Conservation (phyloP, 2,329 filamentous ascomycete genomes). For the Aureobasidium mangrovei region DNA sequence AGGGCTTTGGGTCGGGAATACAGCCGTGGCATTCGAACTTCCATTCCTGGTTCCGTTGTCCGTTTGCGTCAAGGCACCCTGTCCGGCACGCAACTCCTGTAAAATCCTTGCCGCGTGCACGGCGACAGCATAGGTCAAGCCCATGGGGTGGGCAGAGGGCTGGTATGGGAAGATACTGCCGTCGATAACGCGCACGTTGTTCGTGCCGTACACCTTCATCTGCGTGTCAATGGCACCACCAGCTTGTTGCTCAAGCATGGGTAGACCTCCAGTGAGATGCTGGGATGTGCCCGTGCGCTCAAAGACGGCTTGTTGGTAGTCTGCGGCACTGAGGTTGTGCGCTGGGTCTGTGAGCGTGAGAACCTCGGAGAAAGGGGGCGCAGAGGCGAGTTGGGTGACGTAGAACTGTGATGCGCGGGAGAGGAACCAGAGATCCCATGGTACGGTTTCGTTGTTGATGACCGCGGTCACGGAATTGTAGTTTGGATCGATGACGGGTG, state of each 20-base stretch:
- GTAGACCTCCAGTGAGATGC: constrained; percentile 7
- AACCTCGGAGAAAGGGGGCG: not conserved
- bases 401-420: constrained; percentile 4
- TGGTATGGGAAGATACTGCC: constrained; percentile 28
- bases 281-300: constrained; percentile 8
- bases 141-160: constrained; percentile 27
- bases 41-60: not conserved
- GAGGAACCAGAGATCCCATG: constrained; percentile 4
- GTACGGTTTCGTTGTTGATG: not conserved
- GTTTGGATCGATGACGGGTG: constrained; percentile 25
- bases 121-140: constrained; percentile 2
- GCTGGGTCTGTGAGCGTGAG: not conserved
- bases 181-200: constrained; percentile 29
- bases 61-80: not conserved
- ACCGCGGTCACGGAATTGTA: constrained; percentile 1
- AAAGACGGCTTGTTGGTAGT: not conserved
- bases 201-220: constrained; percentile 26
- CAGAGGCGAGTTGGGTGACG: not conserved
- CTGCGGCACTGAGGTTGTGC: not conserved
- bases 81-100: not conserved
- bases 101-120: constrained; percentile 1
- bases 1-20: not conserved
- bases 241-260: constrained; percentile 24
- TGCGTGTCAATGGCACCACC: constrained; percentile 29
- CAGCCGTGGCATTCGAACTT: not conserved